A percentile compares a stretch with the other conserved stretches of the same genome.
Conservation (phyloP, 805 yeast genomes). For the Wickerhamomyces ciferrii region DNA sequence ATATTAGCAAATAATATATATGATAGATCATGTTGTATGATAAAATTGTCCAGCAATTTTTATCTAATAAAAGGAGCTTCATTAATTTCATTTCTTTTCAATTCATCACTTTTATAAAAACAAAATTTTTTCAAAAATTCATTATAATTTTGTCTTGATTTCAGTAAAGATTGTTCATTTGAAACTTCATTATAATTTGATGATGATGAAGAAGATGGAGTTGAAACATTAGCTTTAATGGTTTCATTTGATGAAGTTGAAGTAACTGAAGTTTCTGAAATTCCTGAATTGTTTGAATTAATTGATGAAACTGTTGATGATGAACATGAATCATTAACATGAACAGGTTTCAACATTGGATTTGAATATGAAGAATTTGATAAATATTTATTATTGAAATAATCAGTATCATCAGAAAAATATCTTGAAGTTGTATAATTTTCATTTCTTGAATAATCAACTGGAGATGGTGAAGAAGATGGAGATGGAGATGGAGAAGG, state of each 20-base stretch:
- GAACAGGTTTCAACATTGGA: background rate
- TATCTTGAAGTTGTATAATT: conserved; percentile 16
- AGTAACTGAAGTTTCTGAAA: conserved; percentile 3
- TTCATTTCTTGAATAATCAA: background rate
- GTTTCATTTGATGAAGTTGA: conserved; percentile 3
- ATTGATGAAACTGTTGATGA: conserved; percentile 7
- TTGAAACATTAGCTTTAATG: background rate
- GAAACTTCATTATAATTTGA: background rate
- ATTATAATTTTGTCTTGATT: conserved; percentile 10
- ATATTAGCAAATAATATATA: background rate
- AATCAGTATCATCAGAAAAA: conserved; percentile 23
- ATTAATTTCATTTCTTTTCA: conserved; percentile 1
- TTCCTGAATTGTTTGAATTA: conserved; percentile 1
- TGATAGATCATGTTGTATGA: background rate
- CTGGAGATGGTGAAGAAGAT: conserved; percentile 4
- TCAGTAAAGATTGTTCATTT: background rate
- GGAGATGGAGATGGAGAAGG: background rate
- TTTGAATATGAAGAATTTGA: conserved; percentile 5
- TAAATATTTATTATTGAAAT: conserved; percentile 11
- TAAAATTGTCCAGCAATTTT: background rate
- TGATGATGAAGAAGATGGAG: conserved; percentile 4
- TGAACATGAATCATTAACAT: conserved; percentile 2
- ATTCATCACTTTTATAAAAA: conserved; percentile 18
- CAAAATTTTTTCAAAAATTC: conserved; percentile 22
- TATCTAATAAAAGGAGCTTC: conserved; percentile 2